Conservation (phyloP, 768 basidiomycete genomes). For the Brasilioporus rufonigricans region DNA sequence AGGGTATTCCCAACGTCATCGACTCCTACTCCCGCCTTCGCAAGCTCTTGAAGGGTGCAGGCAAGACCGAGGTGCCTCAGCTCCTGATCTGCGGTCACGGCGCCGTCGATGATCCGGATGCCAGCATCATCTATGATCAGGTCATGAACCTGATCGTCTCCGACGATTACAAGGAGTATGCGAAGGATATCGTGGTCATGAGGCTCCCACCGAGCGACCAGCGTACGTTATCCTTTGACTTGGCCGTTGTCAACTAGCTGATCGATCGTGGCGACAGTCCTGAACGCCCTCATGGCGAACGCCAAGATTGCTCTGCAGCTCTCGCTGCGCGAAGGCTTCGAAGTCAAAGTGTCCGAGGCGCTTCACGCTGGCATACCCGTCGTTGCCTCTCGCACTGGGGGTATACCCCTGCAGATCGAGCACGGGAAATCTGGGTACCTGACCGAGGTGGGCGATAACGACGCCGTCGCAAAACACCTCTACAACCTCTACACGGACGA, state of each 20-base stretch:
- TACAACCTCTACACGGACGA: constrained; percentile 78
- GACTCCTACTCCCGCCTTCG: constrained; percentile 88
- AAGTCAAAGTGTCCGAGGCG: constrained; percentile 97
- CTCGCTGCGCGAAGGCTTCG: constrained; percentile 93
- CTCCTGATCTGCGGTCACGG: constrained; percentile 87
- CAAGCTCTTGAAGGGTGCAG: constrained; percentile 49
- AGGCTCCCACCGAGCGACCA: constrained; percentile 81
- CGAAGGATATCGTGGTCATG: constrained; percentile 73
- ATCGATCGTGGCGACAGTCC: constrained; percentile 43
- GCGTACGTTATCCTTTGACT: constrained; percentile 43
- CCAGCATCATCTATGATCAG: constrained; percentile 87
- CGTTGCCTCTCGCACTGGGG: constrained; percentile 82
- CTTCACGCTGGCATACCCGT: constrained; percentile 87
- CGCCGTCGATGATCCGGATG: constrained; percentile 93
- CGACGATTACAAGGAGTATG: constrained; percentile 49
- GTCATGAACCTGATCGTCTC: constrained; percentile 58
- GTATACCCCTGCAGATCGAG: constrained; percentile 89
- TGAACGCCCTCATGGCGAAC: constrained; percentile 88
- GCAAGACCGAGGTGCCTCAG: constrained; percentile 59
- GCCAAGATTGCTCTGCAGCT: constrained; percentile 89
- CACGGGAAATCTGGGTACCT: constrained; percentile 88
- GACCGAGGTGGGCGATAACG: constrained; percentile 73
- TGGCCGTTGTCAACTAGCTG: neutral
- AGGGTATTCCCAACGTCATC: constrained; percentile 81
- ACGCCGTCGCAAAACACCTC: constrained; percentile 70